phyloP scores from a whole-genome alignment of 2,329 filamentous ascomycete genomes.

The Trichophaea hybrida region DNA sequence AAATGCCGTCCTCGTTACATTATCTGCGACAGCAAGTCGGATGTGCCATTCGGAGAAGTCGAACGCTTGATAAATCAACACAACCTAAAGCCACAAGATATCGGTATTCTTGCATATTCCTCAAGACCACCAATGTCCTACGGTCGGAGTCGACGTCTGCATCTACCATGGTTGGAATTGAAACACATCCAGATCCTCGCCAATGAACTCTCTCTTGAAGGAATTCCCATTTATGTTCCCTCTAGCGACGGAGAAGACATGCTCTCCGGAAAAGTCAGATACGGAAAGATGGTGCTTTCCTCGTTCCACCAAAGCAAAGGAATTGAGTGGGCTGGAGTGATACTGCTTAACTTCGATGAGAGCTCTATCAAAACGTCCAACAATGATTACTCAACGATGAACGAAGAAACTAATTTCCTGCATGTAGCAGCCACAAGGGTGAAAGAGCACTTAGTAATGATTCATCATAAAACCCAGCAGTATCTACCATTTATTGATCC shows the following conservation, averaged over 20 bases:
- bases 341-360: conserved; percentile 19
- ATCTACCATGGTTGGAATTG: too few species aligned
- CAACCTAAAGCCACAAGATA: conserved; percentile 11
- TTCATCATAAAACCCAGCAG: conserved; percentile 11
- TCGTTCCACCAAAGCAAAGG: conserved; percentile 24
- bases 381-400: not conserved
- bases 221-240: conserved; percentile 15
- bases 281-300: too few species aligned
- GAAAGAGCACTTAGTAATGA: conserved; percentile 14
- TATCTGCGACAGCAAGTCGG: conserved; percentile 10
- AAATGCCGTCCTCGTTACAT: conserved; percentile 18
- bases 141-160: too few species aligned
- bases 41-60: conserved; percentile 11
- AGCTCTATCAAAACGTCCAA: conserved; percentile 17
- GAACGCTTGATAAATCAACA: conserved; percentile 4
- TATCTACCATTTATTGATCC: conserved; percentile 14
- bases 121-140: too few species aligned
- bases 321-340: conserved; percentile 20
- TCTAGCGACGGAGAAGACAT: too few species aligned
- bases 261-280: too few species aligned
- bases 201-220: conserved; percentile 10
- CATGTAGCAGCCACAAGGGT: conserved; percentile 20
- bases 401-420: conserved; percentile 13
- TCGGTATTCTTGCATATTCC: conserved; percentile 17
- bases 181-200: conserved; percentile 9